A percentile compares a stretch with the other conserved stretches of the same genome.
Conservation (phyloP, 1,284 basidiomycete species). For the Irpex rosettiformis region DNA sequence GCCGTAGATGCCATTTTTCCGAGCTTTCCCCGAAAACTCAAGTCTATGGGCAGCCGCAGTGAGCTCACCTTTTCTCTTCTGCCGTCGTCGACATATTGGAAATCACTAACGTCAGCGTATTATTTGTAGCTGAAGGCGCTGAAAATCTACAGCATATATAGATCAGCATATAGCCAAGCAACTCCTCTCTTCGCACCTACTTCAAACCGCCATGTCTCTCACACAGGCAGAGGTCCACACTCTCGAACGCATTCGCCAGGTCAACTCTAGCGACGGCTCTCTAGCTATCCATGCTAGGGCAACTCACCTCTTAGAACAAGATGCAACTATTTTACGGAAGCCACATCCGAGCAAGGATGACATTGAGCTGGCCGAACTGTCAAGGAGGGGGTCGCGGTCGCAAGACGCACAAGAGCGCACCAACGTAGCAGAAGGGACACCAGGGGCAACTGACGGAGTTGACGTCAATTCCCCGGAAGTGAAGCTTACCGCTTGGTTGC, state of each 20-base stretch:
- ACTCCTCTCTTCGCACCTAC: not conserved
- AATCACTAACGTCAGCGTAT: not conserved
- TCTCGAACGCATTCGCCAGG: not conserved
- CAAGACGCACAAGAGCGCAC: not conserved
- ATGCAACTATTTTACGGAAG: not conserved
- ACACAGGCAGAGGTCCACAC: conserved; percentile 10
- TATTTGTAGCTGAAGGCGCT: no score
- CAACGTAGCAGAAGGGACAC: not conserved
- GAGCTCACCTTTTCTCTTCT: not conserved
- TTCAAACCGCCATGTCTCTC: conserved; percentile 13
- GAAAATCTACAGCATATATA: no score
- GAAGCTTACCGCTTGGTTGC: conserved; percentile 21
- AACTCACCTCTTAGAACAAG: not conserved
- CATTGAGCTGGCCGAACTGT: not conserved
- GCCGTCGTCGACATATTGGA: not conserved
- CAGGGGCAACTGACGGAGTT: not conserved
- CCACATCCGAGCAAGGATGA: not conserved
- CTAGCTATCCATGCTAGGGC: not conserved
- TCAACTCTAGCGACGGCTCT: not conserved
- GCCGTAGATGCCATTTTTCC: no score
- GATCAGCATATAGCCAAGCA: no score
- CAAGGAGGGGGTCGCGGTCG: not conserved
- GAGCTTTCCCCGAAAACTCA: not conserved
- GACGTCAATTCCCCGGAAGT: not conserved
- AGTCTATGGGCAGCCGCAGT: not conserved